Percentiles rank a stretch among this genome's conserved stretches.
phyloP scores from a whole-genome alignment of 169 alveolate species.

The Fabrea salina region DNA sequence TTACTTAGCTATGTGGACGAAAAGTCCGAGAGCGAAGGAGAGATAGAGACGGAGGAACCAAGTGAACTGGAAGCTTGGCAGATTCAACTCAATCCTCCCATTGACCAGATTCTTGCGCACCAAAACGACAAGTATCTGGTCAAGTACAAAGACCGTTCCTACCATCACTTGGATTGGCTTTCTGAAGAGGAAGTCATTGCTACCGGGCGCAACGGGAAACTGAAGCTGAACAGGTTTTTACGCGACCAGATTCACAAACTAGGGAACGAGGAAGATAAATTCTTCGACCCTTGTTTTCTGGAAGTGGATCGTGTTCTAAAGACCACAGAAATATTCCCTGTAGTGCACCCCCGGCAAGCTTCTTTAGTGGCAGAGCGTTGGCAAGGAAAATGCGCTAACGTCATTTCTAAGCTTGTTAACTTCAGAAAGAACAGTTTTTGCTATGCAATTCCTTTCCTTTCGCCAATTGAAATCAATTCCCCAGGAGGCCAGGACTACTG shows the following conservation, averaged over 20 bases:
- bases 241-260: conserved; percentile 23
- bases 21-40: conserved; percentile 38
- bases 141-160: conserved; percentile 42
- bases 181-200: conserved; percentile 45
- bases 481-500: conserved; percentile 87
- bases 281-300: conserved; percentile 50
- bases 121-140: conserved; percentile 22
- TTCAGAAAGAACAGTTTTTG: conserved; percentile 43
- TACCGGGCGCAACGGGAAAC: conserved; percentile 35
- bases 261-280: conserved; percentile 18
- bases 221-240: conserved; percentile 36
- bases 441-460: conserved; percentile 71
- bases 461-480: conserved; percentile 89
- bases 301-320: conserved; percentile 61
- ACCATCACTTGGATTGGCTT: conserved; percentile 55
- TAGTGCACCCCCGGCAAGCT: conserved; percentile 71
- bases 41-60: conserved; percentile 47
- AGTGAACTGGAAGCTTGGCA: conserved; percentile 49
- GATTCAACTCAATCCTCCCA: conserved; percentile 46
- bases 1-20: not conserved
- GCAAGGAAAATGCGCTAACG: conserved; percentile 55
- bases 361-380: conserved; percentile 58
- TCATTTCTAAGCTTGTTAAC: conserved; percentile 53
- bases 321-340: conserved; percentile 65
- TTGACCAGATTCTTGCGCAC: conserved; percentile 26